Evolutionary conservation across 805 yeast species (phyloP).

Genomic region (Suhomyces sp.): DNA sequence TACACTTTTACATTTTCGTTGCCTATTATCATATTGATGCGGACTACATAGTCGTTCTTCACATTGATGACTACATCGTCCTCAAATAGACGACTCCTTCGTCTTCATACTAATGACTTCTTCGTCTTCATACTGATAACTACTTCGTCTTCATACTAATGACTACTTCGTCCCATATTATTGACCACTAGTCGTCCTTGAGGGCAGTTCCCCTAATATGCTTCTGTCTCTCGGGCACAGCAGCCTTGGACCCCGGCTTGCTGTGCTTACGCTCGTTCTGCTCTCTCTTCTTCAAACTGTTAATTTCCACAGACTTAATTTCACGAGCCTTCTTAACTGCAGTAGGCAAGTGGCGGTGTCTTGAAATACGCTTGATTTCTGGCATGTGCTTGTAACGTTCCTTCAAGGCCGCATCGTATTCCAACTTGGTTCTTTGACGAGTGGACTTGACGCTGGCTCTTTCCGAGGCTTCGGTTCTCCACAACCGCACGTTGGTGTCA

Average conservation of each 20-base stretch:
- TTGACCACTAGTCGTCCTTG: conserved; percentile 34
- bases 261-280: conserved; percentile 78
- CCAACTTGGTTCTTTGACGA: conserved; percentile 75
- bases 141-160: too few species aligned
- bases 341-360: conserved; percentile 89
- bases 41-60: too few species aligned
- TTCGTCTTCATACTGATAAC: too few species aligned
- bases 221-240: conserved; percentile 72
- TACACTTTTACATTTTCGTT: too few species aligned
- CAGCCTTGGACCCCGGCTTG: conserved; percentile 57
- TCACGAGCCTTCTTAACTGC: conserved; percentile 87
- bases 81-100: too few species aligned
- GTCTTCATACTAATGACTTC: too few species aligned
- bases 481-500: conserved; percentile 90
- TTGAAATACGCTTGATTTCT: conserved; percentile 81
- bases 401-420: conserved; percentile 87
- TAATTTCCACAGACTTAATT: conserved; percentile 72
- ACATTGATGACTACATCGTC: too few species aligned
- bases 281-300: conserved; percentile 74
- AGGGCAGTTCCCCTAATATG: conserved; percentile 83
- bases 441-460: conserved; percentile 78
- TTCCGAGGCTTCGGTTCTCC: conserved; percentile 88
- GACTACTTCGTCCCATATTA: background rate
- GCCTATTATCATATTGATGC: too few species aligned
- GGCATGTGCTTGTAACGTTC: conserved; percentile 96